Evolutionary conservation across 805 yeast species (phyloP).

Genomic region (Saccharomycopsis olivae): DNA sequence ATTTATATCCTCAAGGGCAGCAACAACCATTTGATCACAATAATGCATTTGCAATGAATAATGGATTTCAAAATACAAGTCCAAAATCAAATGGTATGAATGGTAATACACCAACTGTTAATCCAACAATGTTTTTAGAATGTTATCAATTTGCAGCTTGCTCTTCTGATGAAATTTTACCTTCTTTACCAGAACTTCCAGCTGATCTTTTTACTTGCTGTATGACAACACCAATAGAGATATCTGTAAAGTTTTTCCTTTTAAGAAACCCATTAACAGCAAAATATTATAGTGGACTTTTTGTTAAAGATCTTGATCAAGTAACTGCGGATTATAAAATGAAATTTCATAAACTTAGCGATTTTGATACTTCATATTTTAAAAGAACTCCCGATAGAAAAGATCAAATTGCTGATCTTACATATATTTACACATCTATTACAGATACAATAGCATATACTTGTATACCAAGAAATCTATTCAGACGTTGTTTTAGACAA

Average conservation of each 20-base stretch:
- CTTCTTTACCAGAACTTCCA: conserved; percentile 90
- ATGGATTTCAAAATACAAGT: neutral
- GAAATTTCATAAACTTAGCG: conserved; percentile 23
- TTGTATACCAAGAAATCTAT: conserved; percentile 72
- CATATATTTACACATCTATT: conserved; percentile 96
- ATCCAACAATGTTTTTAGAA: conserved; percentile 42
- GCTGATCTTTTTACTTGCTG: conserved; percentile 96
- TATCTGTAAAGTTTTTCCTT: conserved; percentile 83
- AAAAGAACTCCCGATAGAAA: conserved; percentile 70
- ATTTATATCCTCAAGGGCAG: conserved; percentile 24
- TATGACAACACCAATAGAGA: conserved; percentile 90
- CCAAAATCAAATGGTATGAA: neutral
- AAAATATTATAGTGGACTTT: conserved; percentile 30
- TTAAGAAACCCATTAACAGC: conserved; percentile 63
- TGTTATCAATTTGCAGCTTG: conserved; percentile 95
- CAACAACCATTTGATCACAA: neutral
- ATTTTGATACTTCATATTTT: conserved; percentile 59
- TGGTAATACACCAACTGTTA: conserved; percentile 16
- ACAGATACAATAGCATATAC: conserved; percentile 99
- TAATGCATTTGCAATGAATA: neutral
- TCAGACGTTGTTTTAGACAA: conserved; percentile 85
- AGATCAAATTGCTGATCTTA: conserved; percentile 90
- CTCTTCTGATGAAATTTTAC: conserved; percentile 70
- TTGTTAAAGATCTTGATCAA: conserved; percentile 21
- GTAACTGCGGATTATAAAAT: conserved; percentile 19